These are phyloP conservation scores for Neurospora sp. DNA, from an alignment of 495 filamentous ascomycete species.

Conservation along the genomic window DNA sequence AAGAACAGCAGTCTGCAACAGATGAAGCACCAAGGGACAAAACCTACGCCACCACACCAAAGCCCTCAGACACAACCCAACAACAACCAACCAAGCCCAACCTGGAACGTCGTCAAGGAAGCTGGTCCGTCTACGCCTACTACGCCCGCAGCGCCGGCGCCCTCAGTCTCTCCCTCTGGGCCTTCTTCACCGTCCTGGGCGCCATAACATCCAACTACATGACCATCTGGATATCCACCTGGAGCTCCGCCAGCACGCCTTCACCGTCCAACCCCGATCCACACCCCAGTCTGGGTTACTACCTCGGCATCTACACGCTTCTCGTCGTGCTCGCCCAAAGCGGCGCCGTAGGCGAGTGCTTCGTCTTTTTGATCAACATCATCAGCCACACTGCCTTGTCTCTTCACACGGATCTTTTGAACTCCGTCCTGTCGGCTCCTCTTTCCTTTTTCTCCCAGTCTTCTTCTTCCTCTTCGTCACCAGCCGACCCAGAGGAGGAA, in stretches of 20 bases:
- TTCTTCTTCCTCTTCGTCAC: too few relatives aligned
- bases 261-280: conserved; percentile 17
- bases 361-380: conserved; percentile 1
- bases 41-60: not conserved
- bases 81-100: not conserved
- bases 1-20: not conserved
- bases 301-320: conserved; percentile 47
- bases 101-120: not conserved
- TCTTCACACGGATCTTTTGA: conserved; percentile 8
- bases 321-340: conserved; percentile 26
- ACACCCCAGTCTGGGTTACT: conserved; percentile 37
- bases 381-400: conserved; percentile 5
- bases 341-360: not conserved
- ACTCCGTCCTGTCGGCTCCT: not conserved
- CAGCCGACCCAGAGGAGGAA: too few relatives aligned
- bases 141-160: conserved; percentile 2
- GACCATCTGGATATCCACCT: not conserved
- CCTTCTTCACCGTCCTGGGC: not conserved
- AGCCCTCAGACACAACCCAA: not conserved
- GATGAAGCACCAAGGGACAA: not conserved
- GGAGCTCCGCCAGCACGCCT: not conserved
- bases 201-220: conserved; percentile 1
- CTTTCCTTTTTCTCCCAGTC: not conserved
- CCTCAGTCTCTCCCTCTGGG: not conserved
- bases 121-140: conserved; percentile 8